These are phyloP conservation scores for Penicillium lagena DNA, from an alignment of 495 filamentous ascomycete genomes.

Conservation along the genomic window DNA sequence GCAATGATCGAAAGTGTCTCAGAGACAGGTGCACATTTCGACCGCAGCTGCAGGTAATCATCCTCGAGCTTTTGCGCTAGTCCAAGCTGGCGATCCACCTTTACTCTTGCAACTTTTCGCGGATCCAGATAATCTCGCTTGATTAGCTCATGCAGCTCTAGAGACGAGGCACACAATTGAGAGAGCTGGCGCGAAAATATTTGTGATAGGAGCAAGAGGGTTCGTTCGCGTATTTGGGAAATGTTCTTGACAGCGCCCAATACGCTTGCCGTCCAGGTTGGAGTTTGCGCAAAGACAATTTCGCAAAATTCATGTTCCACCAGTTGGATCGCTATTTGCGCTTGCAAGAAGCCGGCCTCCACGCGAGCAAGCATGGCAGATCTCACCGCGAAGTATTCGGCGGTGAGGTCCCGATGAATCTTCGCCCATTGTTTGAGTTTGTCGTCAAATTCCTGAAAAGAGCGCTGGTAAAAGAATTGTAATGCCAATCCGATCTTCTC, in stretches of 20 bases:
- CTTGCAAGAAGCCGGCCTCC: neutral
- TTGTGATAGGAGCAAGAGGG: neutral
- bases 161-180: too few relatives aligned
- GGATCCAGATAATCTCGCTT: slow-evolving; percentile 9
- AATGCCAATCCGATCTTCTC: too few relatives aligned
- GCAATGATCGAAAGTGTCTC: too few relatives aligned
- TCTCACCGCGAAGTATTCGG: neutral
- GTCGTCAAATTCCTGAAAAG: neutral
- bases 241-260: neutral
- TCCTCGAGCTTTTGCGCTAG: neutral
- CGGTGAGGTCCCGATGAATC: neutral
- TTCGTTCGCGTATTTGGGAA: neutral
- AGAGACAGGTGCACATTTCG: neutral
- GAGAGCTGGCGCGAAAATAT: too few relatives aligned
- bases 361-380: slow-evolving; percentile 1
- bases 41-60: slow-evolving; percentile 2
- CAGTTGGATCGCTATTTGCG: neutral
- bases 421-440: neutral
- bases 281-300: slow-evolving; percentile 1
- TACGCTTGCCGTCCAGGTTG: neutral
- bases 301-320: slow-evolving; percentile 15
- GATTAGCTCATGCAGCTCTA: neutral
- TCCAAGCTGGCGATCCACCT: slow-evolving; percentile 5
- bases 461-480: too few relatives aligned
- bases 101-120: slow-evolving; percentile 13